Conservation (phyloP, 1,284 basidiomycete genomes). For the Ceratobasidium sp. region DNA sequence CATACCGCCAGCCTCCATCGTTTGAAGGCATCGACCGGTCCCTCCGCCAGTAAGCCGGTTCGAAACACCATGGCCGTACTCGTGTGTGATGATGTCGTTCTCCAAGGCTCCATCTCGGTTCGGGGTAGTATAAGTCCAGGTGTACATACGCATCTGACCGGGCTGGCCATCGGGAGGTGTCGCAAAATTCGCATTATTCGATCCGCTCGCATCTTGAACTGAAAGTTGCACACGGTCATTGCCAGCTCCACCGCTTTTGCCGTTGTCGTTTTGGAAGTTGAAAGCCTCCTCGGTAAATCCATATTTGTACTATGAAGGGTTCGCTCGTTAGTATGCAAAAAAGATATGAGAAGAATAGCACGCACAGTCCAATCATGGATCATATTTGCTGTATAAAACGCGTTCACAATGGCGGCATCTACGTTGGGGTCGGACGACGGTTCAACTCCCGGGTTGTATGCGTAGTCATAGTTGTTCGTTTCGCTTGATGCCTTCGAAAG, state of each 20-base stretch:
- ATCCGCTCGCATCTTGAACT: constrained; percentile 37
- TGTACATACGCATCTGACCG: constrained; percentile 37
- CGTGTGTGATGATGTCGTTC: constrained; percentile 38
- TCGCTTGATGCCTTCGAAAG: not conserved
- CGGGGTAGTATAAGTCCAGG: constrained; percentile 38
- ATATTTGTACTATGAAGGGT: constrained; percentile 27
- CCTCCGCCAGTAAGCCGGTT: constrained; percentile 33
- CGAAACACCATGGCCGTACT: constrained; percentile 37
- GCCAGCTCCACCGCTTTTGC: constrained; percentile 39
- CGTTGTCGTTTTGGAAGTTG: constrained; percentile 44
- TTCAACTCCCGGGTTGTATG: too few species aligned
- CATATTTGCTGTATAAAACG: constrained; percentile 41
- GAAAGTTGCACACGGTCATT: constrained; percentile 40
- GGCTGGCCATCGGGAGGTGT: constrained; percentile 36
- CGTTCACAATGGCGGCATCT: constrained; percentile 36
- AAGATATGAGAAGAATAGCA: too few species aligned
- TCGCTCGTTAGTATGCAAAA: not conserved
- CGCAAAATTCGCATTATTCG: constrained; percentile 41
- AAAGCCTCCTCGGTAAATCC: constrained; percentile 41
- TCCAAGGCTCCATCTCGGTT: constrained; percentile 39
- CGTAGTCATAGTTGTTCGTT: not conserved
- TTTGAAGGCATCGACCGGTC: constrained; percentile 15
- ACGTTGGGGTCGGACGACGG: constrained; percentile 13
- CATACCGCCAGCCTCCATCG: constrained; percentile 39
- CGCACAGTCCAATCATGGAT: constrained; percentile 27